These are phyloP conservation scores for Mantamonas sphyraenae DNA, from an alignment of 78 protist genomes.

Conservation along the genomic window DNA sequence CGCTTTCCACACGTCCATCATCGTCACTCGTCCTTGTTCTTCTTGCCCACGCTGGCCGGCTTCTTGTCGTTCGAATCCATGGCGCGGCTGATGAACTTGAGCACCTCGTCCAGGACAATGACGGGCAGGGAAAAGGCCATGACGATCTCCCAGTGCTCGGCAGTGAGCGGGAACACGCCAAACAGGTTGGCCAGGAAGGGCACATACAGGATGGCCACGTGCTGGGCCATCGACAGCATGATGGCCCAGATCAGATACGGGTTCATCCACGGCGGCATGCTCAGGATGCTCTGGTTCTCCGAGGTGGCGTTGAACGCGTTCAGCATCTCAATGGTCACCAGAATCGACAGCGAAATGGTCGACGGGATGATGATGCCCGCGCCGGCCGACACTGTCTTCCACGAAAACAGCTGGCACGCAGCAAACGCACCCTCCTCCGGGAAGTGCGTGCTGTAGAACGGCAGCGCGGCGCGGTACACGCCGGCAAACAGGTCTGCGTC, in stretches of 20 bases:
- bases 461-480: no score
- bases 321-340: conserved; percentile 66
- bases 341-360: conserved; percentile 55
- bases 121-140: conserved; percentile 44
- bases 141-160: conserved; percentile 40
- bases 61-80: no score
- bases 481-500: no score
- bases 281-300: conserved; percentile 31
- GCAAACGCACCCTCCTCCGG: no score
- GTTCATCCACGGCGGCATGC: conserved; percentile 31
- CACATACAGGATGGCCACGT: conserved; percentile 43
- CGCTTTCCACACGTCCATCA: no score
- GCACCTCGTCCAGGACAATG: conserved; percentile 58
- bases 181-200: conserved; percentile 36
- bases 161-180: conserved; percentile 17
- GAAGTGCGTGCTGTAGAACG: no score
- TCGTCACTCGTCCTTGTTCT: no score
- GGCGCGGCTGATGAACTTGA: conserved; percentile 28
- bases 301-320: conserved; percentile 56
- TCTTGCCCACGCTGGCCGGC: no score
- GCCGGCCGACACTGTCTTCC: no score
- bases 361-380: conserved; percentile 4
- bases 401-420: no score
- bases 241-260: conserved; percentile 38
- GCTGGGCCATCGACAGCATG: conserved; percentile 23